Evolutionary conservation across 1,139 yeast species (phyloP).

Genomic region (Hansenula sp.): DNA sequence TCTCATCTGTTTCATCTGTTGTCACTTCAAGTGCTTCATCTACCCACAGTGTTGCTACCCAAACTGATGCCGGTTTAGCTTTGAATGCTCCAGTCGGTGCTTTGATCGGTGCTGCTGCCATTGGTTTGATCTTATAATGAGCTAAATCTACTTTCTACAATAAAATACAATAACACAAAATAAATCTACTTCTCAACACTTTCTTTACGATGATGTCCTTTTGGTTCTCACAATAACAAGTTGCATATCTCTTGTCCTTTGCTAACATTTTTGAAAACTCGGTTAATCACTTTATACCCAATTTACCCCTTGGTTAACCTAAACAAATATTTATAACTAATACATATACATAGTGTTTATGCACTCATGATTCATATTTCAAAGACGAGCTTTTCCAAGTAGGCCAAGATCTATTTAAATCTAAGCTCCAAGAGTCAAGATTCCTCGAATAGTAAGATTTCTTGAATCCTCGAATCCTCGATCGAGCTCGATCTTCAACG

Average conservation of each 20-base stretch:
- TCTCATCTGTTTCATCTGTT: conserved; percentile 13
- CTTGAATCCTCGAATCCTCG: too few relatives aligned
- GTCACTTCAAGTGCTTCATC: conserved; percentile 10
- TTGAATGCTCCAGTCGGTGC: conserved; percentile 29
- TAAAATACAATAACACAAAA: too few relatives aligned
- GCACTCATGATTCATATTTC: too few relatives aligned
- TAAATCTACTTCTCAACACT: not conserved
- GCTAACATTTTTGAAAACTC: not conserved
- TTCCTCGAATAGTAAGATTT: too few relatives aligned
- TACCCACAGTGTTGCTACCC: conserved; percentile 3
- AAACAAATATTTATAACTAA: not conserved
- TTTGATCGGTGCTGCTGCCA: conserved; percentile 28
- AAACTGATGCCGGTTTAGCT: conserved; percentile 27
- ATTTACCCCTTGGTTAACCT: not conserved
- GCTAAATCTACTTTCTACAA: not conserved
- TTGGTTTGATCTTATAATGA: conserved; percentile 16
- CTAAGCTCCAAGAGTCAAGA: too few relatives aligned
- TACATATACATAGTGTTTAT: not conserved
- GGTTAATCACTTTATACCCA: not conserved
- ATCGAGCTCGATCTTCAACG: too few relatives aligned
- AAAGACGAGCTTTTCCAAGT: too few relatives aligned
- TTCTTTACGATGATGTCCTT: not conserved
- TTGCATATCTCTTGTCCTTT: not conserved
- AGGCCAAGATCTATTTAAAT: too few relatives aligned
- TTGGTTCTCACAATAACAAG: not conserved